Evolutionary conservation across 1,139 yeast species (phyloP).

Genomic region (Meyerozyma carpophila): DNA sequence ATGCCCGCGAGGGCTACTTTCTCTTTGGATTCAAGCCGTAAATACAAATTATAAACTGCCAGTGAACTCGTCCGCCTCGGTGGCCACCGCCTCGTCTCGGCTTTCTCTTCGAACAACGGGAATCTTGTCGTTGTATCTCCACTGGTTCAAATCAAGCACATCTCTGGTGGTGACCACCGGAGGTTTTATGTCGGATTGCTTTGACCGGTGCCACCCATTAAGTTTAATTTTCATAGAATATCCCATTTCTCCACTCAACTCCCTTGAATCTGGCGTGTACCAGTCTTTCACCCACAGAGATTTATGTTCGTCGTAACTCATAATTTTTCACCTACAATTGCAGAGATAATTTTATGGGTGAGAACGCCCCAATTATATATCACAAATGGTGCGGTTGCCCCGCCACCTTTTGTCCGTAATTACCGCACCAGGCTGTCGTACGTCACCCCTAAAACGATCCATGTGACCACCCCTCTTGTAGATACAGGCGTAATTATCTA

Average conservation of each 20-base stretch:
- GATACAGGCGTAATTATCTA: not conserved
- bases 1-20: not conserved
- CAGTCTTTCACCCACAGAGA: conserved; percentile 39
- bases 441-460: not conserved
- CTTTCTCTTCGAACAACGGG: conserved; percentile 7
- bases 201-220: conserved; percentile 38
- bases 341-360: not conserved
- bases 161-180: conserved; percentile 17
- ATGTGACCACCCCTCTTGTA: conserved; percentile 2
- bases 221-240: conserved; percentile 8
- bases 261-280: conserved; percentile 25
- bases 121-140: conserved; percentile 22
- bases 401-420: conserved; percentile 1
- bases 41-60: not conserved
- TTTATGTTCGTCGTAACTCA: conserved; percentile 18
- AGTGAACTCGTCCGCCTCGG: not conserved
- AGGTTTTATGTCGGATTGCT: conserved; percentile 11
- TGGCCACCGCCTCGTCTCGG: not conserved
- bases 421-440: not conserved
- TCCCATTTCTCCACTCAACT: not conserved
- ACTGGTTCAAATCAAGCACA: conserved; percentile 24
- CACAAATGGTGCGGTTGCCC: conserved; percentile 2
- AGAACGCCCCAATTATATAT: not conserved
- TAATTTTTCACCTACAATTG: conserved; percentile 2
- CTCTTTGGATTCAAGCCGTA: not conserved